Percentiles rank a stretch among this genome's conserved stretches.
Conservation (phyloP, 768 basidiomycete genomes). For the Kwoniella dejecticola region DNA sequence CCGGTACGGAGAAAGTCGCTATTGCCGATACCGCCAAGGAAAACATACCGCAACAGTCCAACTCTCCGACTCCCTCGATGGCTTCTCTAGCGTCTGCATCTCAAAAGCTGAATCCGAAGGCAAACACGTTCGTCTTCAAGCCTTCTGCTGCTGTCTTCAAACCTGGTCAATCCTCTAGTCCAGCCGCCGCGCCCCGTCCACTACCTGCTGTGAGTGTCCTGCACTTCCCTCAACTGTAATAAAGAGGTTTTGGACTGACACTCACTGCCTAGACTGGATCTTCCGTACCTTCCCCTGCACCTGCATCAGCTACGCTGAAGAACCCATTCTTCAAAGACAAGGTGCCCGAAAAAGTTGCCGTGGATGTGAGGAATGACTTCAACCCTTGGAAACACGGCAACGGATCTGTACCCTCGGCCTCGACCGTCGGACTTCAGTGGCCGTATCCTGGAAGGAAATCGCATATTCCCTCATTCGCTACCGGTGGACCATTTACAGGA, state of each 20-base stretch:
- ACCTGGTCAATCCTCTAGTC: conserved; percentile 57
- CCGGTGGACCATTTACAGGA: conserved; percentile 40
- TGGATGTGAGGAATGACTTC: conserved; percentile 94
- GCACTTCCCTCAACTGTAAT: no score
- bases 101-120: conserved; percentile 76
- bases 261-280: no score
- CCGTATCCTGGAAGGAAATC: conserved; percentile 88
- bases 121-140: conserved; percentile 74
- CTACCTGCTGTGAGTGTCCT: no score
- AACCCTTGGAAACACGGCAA: conserved; percentile 92
- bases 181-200: conserved; percentile 17
- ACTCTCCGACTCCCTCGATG: conserved; percentile 53
- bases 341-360: conserved; percentile 66
- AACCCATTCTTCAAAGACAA: conserved; percentile 88
- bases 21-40: conserved; percentile 38
- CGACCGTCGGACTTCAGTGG: conserved; percentile 72
- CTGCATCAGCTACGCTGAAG: conserved; percentile 44
- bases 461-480: conserved; percentile 67
- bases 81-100: conserved; percentile 39
- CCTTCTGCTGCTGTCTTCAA: conserved; percentile 78
- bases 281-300: conserved; percentile 17
- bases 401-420: conserved; percentile 74
- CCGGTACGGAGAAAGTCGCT: conserved; percentile 22
- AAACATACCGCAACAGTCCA: conserved; percentile 32
- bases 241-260: no score